phyloP scores from a whole-genome alignment of 768 basidiomycete species.

The Boletellus emodensis region DNA sequence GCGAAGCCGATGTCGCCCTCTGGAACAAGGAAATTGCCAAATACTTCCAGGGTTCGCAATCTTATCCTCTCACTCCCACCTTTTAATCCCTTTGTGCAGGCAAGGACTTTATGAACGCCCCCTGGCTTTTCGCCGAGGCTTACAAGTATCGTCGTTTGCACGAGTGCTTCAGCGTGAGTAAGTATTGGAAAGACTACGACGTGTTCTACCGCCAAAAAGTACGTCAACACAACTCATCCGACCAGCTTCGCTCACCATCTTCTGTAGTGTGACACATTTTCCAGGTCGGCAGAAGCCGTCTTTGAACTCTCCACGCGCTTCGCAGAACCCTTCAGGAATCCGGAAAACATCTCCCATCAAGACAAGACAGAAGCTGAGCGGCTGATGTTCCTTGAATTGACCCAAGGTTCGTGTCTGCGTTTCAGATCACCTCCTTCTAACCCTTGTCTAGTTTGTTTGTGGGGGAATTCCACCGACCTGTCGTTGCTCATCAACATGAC shows the following conservation, averaged over 20 bases:
- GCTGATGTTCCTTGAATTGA: conserved; percentile 87
- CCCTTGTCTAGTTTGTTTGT: conserved; percentile 70
- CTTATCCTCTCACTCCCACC: not conserved
- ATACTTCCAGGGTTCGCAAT: conserved; percentile 74
- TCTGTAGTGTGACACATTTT: conserved; percentile 86
- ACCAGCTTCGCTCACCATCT: conserved; percentile 5
- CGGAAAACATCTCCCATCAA: conserved; percentile 46
- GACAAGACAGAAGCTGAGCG: conserved; percentile 68
- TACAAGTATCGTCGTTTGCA: conserved; percentile 90
- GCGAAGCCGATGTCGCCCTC: conserved; percentile 85
- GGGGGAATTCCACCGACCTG: conserved; percentile 96
- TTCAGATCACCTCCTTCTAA: not conserved
- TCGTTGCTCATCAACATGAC: conserved; percentile 96
- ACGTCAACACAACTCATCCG: conserved; percentile 1
- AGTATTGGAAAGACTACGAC: conserved; percentile 87
- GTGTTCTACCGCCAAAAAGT: conserved; percentile 95
- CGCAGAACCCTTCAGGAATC: conserved; percentile 72
- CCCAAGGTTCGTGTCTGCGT: conserved; percentile 59
- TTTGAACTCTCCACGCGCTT: conserved; percentile 93
- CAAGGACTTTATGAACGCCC: conserved; percentile 92
- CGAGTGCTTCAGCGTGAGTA: conserved; percentile 90
- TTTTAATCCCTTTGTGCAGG: conserved; percentile 36
- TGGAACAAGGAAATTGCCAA: conserved; percentile 98
- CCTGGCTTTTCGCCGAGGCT: conserved; percentile 95
- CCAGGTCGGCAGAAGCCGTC: conserved; percentile 86